Evolutionary conservation across 371 early-diverging fungal genomes (phyloP).

Genomic region (Circinella minor): DNA sequence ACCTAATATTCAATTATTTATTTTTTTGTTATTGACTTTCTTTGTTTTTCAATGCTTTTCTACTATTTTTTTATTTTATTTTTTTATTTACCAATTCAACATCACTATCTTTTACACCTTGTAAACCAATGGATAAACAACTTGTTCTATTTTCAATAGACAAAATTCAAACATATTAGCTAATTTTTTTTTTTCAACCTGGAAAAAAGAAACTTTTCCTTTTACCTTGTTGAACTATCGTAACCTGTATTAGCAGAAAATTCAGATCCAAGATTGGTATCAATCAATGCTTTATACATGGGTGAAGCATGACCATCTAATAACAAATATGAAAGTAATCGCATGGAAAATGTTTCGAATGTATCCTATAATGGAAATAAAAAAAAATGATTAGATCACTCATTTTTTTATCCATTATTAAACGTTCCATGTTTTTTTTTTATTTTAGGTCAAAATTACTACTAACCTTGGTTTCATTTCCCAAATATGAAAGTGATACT

Average conservation of each 20-base stretch:
- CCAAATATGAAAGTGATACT: slow-evolving; percentile 75
- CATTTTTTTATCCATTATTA: no score
- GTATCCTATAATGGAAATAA: slow-evolving; percentile 55
- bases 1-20: slow-evolving; percentile 37
- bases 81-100: slow-evolving; percentile 45
- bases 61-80: no score
- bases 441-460: not conserved
- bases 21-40: not conserved
- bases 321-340: slow-evolving; percentile 80
- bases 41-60: not conserved
- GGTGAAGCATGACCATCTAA: slow-evolving; percentile 91
- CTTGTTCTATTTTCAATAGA: slow-evolving; percentile 37
- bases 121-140: slow-evolving; percentile 70
- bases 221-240: slow-evolving; percentile 67
- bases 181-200: not conserved
- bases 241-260: slow-evolving; percentile 92
- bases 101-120: slow-evolving; percentile 66
- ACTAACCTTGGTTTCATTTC: slow-evolving; percentile 74
- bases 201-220: not conserved
- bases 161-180: not conserved
- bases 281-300: slow-evolving; percentile 94
- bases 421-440: not conserved
- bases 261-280: slow-evolving; percentile 90
- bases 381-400: no score
- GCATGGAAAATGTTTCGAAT: slow-evolving; percentile 84